A percentile compares a stretch with the other conserved stretches of the same genome.
phyloP scores from a whole-genome alignment of 2,329 filamentous ascomycete genomes.

The Colletotrichum kahawae region DNA sequence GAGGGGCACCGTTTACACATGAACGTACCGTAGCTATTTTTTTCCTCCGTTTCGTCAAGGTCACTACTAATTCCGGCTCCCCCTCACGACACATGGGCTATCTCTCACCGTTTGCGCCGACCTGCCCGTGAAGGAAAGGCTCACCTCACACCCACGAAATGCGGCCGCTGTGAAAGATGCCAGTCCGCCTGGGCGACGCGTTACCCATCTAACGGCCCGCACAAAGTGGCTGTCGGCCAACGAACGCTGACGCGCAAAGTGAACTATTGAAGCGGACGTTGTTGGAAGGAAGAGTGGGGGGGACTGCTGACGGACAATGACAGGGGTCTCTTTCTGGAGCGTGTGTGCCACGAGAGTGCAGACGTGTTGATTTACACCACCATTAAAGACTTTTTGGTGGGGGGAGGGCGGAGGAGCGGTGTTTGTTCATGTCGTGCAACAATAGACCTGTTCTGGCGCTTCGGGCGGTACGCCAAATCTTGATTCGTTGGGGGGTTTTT shows the following conservation, averaged over 20 bases:
- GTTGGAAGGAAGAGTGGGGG: neutral
- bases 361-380: neutral
- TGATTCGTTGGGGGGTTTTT: neutral
- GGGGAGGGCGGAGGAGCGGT: neutral
- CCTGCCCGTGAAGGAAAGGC: neutral
- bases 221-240: neutral
- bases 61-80: neutral
- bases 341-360: neutral
- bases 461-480: neutral
- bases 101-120: neutral
- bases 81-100: neutral
- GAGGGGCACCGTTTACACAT: neutral
- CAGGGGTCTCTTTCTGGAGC: neutral
- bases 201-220: neutral
- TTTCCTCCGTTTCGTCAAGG: neutral
- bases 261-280: neutral
- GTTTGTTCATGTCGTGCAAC: neutral
- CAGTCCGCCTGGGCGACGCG: neutral
- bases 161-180: neutral
- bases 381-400: neutral
- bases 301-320: neutral
- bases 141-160: neutral
- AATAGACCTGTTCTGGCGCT: neutral
- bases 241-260: slow-evolving; percentile 2
- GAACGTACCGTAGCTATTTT: neutral